phyloP scores from a whole-genome alignment of 2,329 filamentous ascomycete species.

The Ophiosphaerella korrae region DNA sequence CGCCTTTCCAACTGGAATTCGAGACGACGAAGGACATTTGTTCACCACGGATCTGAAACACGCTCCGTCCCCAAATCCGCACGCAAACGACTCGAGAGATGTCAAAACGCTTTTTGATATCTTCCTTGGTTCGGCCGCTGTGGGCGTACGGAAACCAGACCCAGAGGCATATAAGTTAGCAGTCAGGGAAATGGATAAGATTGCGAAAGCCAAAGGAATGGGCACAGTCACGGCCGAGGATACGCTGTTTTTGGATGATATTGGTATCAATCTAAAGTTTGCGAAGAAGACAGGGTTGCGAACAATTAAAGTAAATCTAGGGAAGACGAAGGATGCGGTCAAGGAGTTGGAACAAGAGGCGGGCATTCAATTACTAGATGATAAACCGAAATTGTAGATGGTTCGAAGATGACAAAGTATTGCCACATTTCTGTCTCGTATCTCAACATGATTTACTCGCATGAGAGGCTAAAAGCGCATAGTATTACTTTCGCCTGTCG shows the following conservation, averaged over 20 bases:
- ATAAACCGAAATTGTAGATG: conserved; percentile 33
- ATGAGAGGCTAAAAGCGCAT: no score
- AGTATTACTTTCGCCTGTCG: no score
- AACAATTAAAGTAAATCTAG: conserved; percentile 84
- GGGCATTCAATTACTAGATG: conserved; percentile 66
- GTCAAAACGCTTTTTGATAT: conserved; percentile 77
- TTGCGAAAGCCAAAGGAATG: conserved; percentile 60
- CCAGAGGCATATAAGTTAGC: conserved; percentile 79
- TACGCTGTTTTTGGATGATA: conserved; percentile 88
- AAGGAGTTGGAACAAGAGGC: conserved; percentile 77
- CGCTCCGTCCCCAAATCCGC: conserved; percentile 21
- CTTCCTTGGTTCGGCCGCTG: conserved; percentile 84
- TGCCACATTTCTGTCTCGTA: no score
- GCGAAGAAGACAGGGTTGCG: conserved; percentile 75
- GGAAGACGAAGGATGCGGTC: conserved; percentile 79
- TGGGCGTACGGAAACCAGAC: conserved; percentile 87
- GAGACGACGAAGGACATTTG: conserved; percentile 60
- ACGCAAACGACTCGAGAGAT: conserved; percentile 49
- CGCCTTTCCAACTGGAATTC: conserved; percentile 78
- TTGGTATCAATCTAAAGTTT: conserved; percentile 88
- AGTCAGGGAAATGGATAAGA: conserved; percentile 67
- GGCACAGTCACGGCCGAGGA: conserved; percentile 66
- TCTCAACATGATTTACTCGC: no score
- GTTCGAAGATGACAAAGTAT: background rate
- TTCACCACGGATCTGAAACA: conserved; percentile 45